These are phyloP conservation scores for Vaccinium myrtillus DNA, from an alignment of 148 eudicot genomes.

Conservation along the genomic window DNA sequence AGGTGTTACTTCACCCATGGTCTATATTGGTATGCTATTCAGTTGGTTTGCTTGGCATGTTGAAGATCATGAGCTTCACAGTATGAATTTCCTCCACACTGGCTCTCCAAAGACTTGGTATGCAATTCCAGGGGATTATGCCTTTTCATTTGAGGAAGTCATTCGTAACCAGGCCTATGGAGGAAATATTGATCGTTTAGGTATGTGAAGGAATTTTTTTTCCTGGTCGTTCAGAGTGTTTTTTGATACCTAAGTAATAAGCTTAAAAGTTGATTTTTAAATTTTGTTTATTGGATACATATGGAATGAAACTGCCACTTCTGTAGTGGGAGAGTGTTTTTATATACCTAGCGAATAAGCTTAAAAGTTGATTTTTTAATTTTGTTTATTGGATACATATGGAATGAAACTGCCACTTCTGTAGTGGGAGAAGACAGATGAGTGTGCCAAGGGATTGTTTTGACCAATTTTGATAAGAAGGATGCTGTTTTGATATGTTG, in stretches of 20 bases:
- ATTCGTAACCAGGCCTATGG: slow-evolving; percentile 73
- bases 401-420: slow-evolving; percentile 4
- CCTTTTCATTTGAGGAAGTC: slow-evolving; percentile 82
- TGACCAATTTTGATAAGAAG: background rate
- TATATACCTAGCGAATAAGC: background rate
- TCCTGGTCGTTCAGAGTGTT: background rate
- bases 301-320: slow-evolving; percentile 5
- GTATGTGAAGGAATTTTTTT: slow-evolving; percentile 30
- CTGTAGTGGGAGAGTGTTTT: background rate
- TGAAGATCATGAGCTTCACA: slow-evolving; percentile 99
- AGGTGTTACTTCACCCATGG: slow-evolving; percentile 99
- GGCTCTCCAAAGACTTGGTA: slow-evolving; percentile 97
- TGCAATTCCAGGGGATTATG: slow-evolving; percentile 81
- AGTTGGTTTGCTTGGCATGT: slow-evolving; percentile 99
- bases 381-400: background rate
- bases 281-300: background rate
- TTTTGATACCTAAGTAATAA: background rate
- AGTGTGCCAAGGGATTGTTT: background rate
- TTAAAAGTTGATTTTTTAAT: background rate
- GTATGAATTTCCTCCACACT: slow-evolving; percentile 86
- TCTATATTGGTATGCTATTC: slow-evolving; percentile 92
- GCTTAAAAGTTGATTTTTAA: background rate
- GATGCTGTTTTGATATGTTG: background rate
- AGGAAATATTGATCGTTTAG: slow-evolving; percentile 58
- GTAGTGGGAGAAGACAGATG: background rate